Conservation (phyloP, 257 asterid genomes). For the Solanum neorickii region DNA sequence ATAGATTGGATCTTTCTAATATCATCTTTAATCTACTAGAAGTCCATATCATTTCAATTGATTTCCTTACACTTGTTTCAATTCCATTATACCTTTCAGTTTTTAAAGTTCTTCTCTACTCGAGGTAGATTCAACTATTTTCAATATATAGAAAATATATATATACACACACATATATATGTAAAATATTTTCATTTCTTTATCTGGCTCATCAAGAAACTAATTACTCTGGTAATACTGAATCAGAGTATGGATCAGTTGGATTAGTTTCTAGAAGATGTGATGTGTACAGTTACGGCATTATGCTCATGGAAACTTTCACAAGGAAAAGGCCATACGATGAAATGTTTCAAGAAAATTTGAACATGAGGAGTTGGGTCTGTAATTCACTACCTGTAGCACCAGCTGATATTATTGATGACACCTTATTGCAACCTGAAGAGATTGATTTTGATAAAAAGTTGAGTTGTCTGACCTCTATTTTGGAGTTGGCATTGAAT, state of each 20-base stretch:
- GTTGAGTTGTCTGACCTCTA: background rate
- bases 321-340: background rate
- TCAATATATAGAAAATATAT: background rate
- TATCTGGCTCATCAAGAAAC: background rate
- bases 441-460: background rate
- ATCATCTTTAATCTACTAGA: background rate
- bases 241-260: background rate
- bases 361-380: background rate
- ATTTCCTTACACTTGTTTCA: background rate
- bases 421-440: background rate
- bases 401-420: background rate
- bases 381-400: background rate
- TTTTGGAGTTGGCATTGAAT: background rate
- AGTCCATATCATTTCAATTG: background rate
- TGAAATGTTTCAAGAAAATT: background rate
- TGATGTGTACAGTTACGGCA: background rate
- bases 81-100: background rate
- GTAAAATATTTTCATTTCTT: background rate
- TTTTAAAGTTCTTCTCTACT: background rate
- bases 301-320: slow-evolving; percentile 1
- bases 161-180: background rate
- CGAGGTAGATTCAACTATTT: background rate
- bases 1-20: background rate
- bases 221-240: background rate
- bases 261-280: background rate